Percentiles rank a stretch among this genome's conserved stretches.
phyloP scores from a whole-genome alignment of 139 green algal genomes.

The Chlorella sp. region DNA sequence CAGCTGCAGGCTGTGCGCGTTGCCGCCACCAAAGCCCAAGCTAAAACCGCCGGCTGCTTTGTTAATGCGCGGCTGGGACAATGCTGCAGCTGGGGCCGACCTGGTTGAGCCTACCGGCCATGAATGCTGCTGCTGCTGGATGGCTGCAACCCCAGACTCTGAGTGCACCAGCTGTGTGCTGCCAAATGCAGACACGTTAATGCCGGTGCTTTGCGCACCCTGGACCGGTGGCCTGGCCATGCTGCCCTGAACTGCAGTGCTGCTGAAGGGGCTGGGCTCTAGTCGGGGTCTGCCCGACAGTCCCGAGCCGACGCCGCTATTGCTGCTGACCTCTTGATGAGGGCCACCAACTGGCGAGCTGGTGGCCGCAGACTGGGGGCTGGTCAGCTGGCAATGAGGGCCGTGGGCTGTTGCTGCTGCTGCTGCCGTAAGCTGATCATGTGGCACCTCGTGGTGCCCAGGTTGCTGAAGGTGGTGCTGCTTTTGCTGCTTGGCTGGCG shows the following conservation, averaged over 20 bases:
- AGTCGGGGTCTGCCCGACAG: not conserved
- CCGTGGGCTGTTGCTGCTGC: too few relatives aligned
- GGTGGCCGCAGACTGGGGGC: constrained; percentile 1
- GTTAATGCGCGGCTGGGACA: too few relatives aligned
- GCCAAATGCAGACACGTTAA: not conserved
- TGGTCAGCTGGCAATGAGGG: not conserved
- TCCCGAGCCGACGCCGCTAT: constrained; percentile 2
- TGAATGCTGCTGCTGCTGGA: not conserved
- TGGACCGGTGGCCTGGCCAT: not conserved
- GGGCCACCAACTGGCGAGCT: not conserved
- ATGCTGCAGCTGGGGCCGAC: not conserved
- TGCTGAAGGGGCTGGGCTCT: not conserved
- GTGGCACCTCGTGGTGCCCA: too few relatives aligned
- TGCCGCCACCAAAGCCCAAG: not conserved
- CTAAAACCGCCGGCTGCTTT: not conserved
- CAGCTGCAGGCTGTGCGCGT: not conserved
- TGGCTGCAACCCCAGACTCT: not conserved
- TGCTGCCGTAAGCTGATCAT: too few relatives aligned
- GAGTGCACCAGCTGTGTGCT: not conserved
- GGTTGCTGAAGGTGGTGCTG: not conserved
- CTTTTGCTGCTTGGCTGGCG: not conserved
- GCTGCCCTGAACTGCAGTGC: not conserved
- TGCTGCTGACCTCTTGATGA: not conserved
- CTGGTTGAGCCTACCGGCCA: not conserved
- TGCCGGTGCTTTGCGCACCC: not conserved